Evolutionary conservation across 192 early-diverging fungal genomes (phyloP), one percentile per base, ranked within the genome.

Genomic region (Funneliformis mosseae): DNA sequence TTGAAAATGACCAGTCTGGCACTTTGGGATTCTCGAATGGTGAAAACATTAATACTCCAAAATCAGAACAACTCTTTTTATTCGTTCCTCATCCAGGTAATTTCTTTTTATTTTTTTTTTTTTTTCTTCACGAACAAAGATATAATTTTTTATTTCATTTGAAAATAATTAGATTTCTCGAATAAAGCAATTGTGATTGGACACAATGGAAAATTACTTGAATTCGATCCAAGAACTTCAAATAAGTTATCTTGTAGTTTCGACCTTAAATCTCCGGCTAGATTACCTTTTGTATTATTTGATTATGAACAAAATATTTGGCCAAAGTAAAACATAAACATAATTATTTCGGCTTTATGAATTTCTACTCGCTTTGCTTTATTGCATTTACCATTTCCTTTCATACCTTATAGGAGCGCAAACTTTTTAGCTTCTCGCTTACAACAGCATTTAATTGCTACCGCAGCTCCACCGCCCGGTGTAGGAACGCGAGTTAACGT

Each of bases 11-110:
- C 23, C 68, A 41, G 43, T 38, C 27, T 68, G 68, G 68, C 9
- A 21, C 68, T 21, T 41, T 70, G 21, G 21, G 41, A 16, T 70
- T 70, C 16, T 21, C 39, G 10, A n/a, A 25, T 43, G 68, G 68
- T 70, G 38, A 70, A 43, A 18, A 11, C 39, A 9, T 6, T 1
- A 25, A 45, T n/a, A 21, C 21, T 41, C 71, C 71, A 23, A 48
- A 18, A 50, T 14, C 71, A 4, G 43, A 73, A 1, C 71, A 73
- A 27, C 45, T 73, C 9, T 73, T 73, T 48, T 48, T 73, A 28
- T 73, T 73, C 27, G 71, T 73, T 73, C 71, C 71, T 55, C 71
- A 73, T 73, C 71, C 71, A 27, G 71, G 71, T 73, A 73, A 73
- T 27, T 27, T 45, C 27, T 27, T 14, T 1, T 38, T 27, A 27